Evolutionary conservation across 2,329 filamentous ascomycete species (phyloP), one percentile per base, ranked within the genome.

Genomic region (Ophiostoma montium): DNA sequence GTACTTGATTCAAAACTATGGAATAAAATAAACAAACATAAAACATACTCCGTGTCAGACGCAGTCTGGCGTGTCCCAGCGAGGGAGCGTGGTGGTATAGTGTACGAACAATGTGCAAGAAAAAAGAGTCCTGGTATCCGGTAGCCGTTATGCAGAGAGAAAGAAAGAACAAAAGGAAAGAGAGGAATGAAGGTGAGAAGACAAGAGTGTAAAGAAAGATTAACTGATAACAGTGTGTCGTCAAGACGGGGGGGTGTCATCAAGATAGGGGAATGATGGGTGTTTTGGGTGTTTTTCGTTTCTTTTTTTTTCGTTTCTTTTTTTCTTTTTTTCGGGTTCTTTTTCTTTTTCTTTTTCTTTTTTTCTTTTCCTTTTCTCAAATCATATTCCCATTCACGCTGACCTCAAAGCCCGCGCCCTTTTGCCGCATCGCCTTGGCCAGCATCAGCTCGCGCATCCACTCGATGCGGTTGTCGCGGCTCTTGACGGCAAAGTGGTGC

Each of bases 361-460:
- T 27, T 11, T 21, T 27, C n/a, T 15, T 16, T 23, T 15, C 10
- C 31, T 7, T 11, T 3, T 11, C 15, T 33, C 65, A 84, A 60
- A 84, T 82, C 77, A 82, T 82, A 65, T 79, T 82, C 41, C 86
- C 86, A 61, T 90, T 90, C 55, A 89, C 78, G 60, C 80, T 84
- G 58, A 92, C 78, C 66, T 89, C 84, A 58, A 84, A 90, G 16
- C 86, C 86, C 57, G 87, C 81, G 43, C 78, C 80, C 74, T 89
- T 92, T 66, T 87, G 83, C 70, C 82, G 85, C 62, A 87, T 70
- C 16, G 86, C 86, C 70, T 92, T 92, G 48, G 86, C 86, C 42
- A 94, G 77, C 86, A 94, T 94, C 53, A 94, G 69, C 72, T 94
- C 86, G 49, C 86, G 75, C 86, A 94, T 94, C 92, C 92, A 98